Base-by-base conservation (phyloP, 2,329 filamentous ascomycete genomes). In the Leptographium radiaticola region DNA sequence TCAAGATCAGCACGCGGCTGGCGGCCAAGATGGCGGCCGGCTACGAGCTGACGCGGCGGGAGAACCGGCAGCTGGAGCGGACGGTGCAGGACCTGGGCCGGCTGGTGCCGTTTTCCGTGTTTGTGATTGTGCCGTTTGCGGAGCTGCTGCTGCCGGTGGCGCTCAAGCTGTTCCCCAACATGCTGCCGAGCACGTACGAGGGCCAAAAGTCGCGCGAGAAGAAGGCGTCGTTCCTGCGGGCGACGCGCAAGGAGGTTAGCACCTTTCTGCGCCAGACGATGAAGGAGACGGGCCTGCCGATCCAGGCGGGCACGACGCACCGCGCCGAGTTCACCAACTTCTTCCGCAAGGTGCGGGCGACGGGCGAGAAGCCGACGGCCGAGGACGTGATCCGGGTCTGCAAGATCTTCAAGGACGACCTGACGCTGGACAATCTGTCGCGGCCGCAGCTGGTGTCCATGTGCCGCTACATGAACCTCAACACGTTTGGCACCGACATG, bases 341-440 rank as follows among this genome's bases (percentile, higher is more conserved):
- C 72, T 98, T 98, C 84, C 86, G 88, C 67, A 98, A 98, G 75
- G 81, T 97, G 58, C 79, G 93, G 53, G 83, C 88, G 18, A 96
- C 91, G 1, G 93, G 91, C 59, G 91, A 97, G 73, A 77, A 85
- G 47, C 93, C 93, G 1, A 93, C 87, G 6, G 80, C 83, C 53
- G 80, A 90, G 60, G 93, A 98, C 66, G 89, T 98, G 59, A 95
- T 98, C 75, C 95, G 93, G 71, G 91, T 98, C 59, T 97, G 93
- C 82, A 94, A 96, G 77, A 86, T 95, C 59, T 98, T 98, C 81
- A 94, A 93, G 69, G 93, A 98, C 66, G 93, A 98, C 68, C 68
- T 98, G 63, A 98, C 93, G 0, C 77, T 98, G 36, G 93, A 98
- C 80, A 98, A 98, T 71, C 74, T 98, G 60, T 96, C 90, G 18